Percentiles rank a stretch among this genome's conserved stretches.
These are phyloP conservation scores for Diplodia scrobiculata DNA, from an alignment of 2,329 filamentous ascomycete genomes.

Conservation along the genomic window DNA sequence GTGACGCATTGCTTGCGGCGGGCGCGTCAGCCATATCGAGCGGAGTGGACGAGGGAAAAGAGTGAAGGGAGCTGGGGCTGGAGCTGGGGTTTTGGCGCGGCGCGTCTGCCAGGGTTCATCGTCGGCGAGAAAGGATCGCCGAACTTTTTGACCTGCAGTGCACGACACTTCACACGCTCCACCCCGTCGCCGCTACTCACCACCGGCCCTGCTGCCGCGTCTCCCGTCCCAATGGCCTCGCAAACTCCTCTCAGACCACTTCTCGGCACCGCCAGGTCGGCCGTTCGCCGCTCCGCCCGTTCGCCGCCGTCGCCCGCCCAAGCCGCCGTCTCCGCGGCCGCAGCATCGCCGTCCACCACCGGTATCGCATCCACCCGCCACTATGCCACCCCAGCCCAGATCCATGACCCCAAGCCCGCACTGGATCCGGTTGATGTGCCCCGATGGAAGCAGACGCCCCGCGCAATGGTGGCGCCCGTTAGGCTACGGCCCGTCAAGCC, in stretches of 20 bases:
- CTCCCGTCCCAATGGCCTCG: slow-evolving; percentile 50
- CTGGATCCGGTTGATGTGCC: slow-evolving; percentile 43
- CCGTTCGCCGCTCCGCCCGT: slow-evolving; percentile 35
- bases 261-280: slow-evolving; percentile 35
- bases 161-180: slow-evolving; percentile 31
- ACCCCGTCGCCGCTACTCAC: slow-evolving; percentile 29
- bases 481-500: slow-evolving; percentile 61
- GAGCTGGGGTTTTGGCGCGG: slow-evolving; percentile 1
- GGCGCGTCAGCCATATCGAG: slow-evolving; percentile 14
- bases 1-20: background rate
- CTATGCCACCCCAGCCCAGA: slow-evolving; percentile 12
- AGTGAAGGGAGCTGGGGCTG: background rate
- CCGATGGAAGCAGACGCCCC: slow-evolving; percentile 56
- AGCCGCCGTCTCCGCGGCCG: slow-evolving; percentile 34
- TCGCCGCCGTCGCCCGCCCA: slow-evolving; percentile 29
- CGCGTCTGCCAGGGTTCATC: background rate
- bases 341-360: slow-evolving; percentile 43
- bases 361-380: slow-evolving; percentile 31
- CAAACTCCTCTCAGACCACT: slow-evolving; percentile 46
- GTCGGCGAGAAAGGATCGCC: slow-evolving; percentile 28
- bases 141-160: slow-evolving; percentile 27
- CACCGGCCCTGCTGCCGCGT: slow-evolving; percentile 24
- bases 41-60: background rate
- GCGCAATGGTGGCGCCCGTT: slow-evolving; percentile 51
- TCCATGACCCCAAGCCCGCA: slow-evolving; percentile 29